Base-by-base conservation (phyloP, 2,329 filamentous ascomycete species). In the Myotisia sp. region DNA sequence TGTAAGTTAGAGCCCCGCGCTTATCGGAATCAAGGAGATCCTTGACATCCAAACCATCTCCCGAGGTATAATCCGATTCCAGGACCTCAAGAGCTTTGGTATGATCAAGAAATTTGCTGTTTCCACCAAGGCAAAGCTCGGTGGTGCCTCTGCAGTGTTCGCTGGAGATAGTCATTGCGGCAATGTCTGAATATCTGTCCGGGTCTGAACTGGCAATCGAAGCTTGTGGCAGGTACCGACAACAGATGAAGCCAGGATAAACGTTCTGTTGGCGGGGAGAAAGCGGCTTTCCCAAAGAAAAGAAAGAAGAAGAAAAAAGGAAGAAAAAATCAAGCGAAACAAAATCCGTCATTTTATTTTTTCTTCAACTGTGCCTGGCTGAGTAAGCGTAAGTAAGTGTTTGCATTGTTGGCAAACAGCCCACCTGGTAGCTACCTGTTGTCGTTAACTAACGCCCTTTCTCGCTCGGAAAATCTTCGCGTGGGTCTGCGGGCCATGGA, bases 1-100 rank as follows among this genome's bases (percentile, higher is more conserved):
- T 98, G 72, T 94, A 98, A 39, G 87, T 95, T 53, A 98, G 70
- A 52, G 90, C 90, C 42, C 90, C 90, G 54, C 86, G 82, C 62
- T 78, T 79, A 65, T 80, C 79, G 46, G 87, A 86, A 66, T 98
- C 81, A 58, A 95, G 75, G 49, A 98, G 71, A 44, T 84, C 77
- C 54, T 84, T 68, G 52, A 92, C 74, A 56, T 84, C 75, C 50
- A 98, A 78, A 40, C 90, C 90, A 74, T 98, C 90, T 49, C 66
- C 70, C 56, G 70, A 69, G 46, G 76, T 57, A 61, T 93, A 94
- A 54, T 87, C 74, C 40, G 61, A 62, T 58, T 80, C 71, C 58
- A 95, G 71, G 46, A 86, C 64, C 53, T 92, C 78, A 44, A 86
- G 64, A 44, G 87, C 90, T 54, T 68, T 78, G 55, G 68, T 65